Base-by-base conservation (phyloP, 2,329 filamentous ascomycete genomes). In the Diaporthe humulicola region DNA sequence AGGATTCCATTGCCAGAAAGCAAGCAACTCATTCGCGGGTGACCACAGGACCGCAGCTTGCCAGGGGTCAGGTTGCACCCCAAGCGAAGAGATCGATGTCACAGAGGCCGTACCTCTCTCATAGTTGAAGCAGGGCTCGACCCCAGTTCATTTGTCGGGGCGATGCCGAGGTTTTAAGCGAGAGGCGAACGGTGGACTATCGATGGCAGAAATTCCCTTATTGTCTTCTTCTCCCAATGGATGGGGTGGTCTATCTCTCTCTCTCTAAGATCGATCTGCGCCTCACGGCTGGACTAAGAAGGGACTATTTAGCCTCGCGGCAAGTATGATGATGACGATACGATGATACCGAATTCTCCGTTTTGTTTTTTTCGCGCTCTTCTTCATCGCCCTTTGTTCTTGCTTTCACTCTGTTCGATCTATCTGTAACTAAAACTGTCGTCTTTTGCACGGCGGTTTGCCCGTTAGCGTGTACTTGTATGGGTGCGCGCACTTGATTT, bases 201-300 rank as follows among this genome's bases (percentile, higher is more conserved):
- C 36, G 45, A 54, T 52, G 57, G 42, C 40, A 67, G 64, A 38
- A 52, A 67, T 67, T 67, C 64, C 64, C 64, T 72, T 54, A 14
- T 22, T 54, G 45, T 54, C 12, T 64, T 71, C 28, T 38, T 71
- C 38, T 50, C 48, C 57, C n/a, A 64, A 64, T 52, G 70, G 70
- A 42, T 64, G 28, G 42, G 25, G 28, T 58, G 45, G 42, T 66
- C 50, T 56, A 66, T 72, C 57, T 78, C 76, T 74, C 75, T 73
- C 58, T 78, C 76, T 74, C 74, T 74, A 81, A 81, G 79, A 81
- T 79, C 78, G 79, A 80, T 76, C 74, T 76, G 77, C 61, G 80
- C 80, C 80, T 81, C 80, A 76, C 80, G 80, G 80, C 80, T 79
- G 77, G 75, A 77, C 74, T 79, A 80, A 56, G 78, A 81, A 76